Conservation (phyloP, 768 basidiomycete genomes). For the Lactarius psammicola region DNA sequence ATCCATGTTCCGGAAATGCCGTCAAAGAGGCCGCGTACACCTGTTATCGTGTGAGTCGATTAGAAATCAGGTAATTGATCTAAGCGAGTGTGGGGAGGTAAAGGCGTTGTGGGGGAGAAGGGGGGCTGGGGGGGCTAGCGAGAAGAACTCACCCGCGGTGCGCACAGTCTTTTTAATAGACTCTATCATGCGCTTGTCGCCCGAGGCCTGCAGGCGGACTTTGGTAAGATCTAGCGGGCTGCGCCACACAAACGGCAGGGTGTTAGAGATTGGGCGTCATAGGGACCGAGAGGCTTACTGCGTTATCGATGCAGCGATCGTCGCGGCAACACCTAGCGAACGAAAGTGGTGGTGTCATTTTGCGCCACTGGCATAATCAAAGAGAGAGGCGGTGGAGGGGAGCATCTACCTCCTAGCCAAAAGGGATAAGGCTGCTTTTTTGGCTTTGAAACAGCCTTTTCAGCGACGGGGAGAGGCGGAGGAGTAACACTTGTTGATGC, state of each 20-base stretch:
- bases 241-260: conserved; percentile 7
- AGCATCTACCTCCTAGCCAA: conserved; percentile 69
- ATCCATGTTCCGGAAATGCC: conserved; percentile 88
- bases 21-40: conserved; percentile 73
- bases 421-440: conserved; percentile 80
- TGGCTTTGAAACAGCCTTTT: conserved; percentile 20
- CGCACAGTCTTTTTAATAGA: conserved; percentile 79
- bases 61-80: neutral
- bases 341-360: conserved; percentile 9
- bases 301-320: conserved; percentile 85
- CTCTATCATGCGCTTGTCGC: conserved; percentile 87
- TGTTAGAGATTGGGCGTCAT: neutral
- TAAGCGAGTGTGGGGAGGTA: neutral
- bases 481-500: conserved; percentile 15
- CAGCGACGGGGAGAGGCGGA: conserved; percentile 17
- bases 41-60: conserved; percentile 34
- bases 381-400: neutral
- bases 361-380: neutral
- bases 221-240: conserved; percentile 89
- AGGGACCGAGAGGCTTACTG: conserved; percentile 46
- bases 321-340: conserved; percentile 64
- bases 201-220: conserved; percentile 87
- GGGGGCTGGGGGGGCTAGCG: neutral
- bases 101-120: neutral
- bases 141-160: conserved; percentile 56